Conservation (phyloP, 2,329 filamentous ascomycete species). For the Aspergillus sp. region DNA sequence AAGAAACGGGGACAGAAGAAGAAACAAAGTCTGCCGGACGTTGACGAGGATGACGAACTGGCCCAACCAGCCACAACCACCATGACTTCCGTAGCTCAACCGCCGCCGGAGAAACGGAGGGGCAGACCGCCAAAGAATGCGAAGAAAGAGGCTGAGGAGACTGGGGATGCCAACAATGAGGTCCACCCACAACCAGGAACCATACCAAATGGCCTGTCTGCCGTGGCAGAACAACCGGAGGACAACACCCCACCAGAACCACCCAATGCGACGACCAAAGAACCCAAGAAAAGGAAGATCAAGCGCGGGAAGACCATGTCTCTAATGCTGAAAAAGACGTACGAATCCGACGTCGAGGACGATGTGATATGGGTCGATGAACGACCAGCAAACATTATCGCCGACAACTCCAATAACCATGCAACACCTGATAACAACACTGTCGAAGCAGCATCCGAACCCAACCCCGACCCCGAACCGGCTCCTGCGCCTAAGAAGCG, state of each 20-base stretch:
- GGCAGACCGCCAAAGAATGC: slow-evolving; percentile 18
- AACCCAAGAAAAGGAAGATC: slow-evolving; percentile 41
- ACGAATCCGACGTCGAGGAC: slow-evolving; percentile 33
- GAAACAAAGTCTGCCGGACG: slow-evolving; percentile 24
- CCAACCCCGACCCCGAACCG: not conserved
- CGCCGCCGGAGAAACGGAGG: slow-evolving; percentile 18
- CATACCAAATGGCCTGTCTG: not conserved
- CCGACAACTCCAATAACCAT: not conserved
- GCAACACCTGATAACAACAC: not conserved
- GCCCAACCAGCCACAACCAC: slow-evolving; percentile 12
- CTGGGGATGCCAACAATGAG: not conserved
- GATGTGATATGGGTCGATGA: slow-evolving; percentile 45
- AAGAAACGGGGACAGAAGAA: slow-evolving; percentile 31
- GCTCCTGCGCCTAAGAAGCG: slow-evolving; percentile 40
- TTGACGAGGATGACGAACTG: slow-evolving; percentile 31
- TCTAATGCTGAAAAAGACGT: slow-evolving; percentile 28
- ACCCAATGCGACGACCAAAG: slow-evolving; percentile 20
- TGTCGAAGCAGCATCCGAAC: not conserved
- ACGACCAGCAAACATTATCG: slow-evolving; percentile 1
- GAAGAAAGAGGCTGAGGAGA: not conserved
- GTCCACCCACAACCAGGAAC: not conserved
- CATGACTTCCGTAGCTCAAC: slow-evolving; percentile 1
- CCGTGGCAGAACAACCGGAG: not conserved
- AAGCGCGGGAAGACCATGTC: slow-evolving; percentile 47
- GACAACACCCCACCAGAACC: not conserved